phyloP scores from a whole-genome alignment of 805 yeast species.

The Candida broadrunensis region DNA sequence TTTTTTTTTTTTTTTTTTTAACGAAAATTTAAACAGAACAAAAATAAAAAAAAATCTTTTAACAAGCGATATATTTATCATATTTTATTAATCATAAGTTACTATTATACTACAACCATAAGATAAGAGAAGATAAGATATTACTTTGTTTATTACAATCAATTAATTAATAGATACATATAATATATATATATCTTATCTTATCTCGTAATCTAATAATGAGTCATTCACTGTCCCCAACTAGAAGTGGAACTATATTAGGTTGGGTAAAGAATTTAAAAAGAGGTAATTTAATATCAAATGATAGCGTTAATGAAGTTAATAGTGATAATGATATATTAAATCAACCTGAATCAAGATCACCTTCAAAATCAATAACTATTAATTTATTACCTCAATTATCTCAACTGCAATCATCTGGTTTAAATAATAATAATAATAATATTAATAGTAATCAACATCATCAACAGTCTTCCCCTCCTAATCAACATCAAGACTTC shows the following conservation, averaged over 20 bases:
- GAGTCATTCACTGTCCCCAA: conserved; percentile 39
- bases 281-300: conserved; percentile 31
- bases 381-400: neutral
- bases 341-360: conserved; percentile 1
- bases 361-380: conserved; percentile 3
- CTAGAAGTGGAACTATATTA: conserved; percentile 35
- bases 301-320: conserved; percentile 37
- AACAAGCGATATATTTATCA: neutral
- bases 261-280: conserved; percentile 47
- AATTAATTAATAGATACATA: too few species aligned
- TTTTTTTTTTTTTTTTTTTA: too few species aligned
- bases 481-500: conserved; percentile 15
- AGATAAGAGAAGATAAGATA: too few species aligned
- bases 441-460: neutral
- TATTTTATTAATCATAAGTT: neutral
- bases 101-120: too few species aligned
- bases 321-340: conserved; percentile 12
- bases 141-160: too few species aligned
- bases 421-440: neutral
- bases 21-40: too few species aligned
- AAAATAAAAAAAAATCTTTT: too few species aligned
- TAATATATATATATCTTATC: too few species aligned
- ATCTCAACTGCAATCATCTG: neutral
- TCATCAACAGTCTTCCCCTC: neutral
- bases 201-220: conserved; percentile 9